These are phyloP conservation scores for Nigrospora sphaerica DNA, from an alignment of 2,329 filamentous ascomycete species.

Conservation along the genomic window DNA sequence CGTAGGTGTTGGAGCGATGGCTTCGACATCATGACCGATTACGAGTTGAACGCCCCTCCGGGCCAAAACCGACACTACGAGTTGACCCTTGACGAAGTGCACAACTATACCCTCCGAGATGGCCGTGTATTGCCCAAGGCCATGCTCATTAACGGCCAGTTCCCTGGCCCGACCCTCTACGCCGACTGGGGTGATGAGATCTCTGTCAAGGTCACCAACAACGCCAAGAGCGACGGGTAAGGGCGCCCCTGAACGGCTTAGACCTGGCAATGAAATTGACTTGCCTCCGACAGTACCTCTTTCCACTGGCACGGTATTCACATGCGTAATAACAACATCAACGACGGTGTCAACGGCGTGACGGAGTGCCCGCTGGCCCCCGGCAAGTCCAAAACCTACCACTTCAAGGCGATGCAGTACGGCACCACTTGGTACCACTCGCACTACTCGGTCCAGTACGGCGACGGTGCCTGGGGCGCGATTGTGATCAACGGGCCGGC, in stretches of 20 bases:
- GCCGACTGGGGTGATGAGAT: slow-evolving; percentile 58
- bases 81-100: slow-evolving; percentile 12
- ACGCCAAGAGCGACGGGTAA: slow-evolving; percentile 38
- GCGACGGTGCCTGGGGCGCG: slow-evolving; percentile 42
- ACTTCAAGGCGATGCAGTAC: slow-evolving; percentile 27
- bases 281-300: slow-evolving; percentile 17
- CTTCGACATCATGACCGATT: slow-evolving; percentile 18
- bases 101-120: slow-evolving; percentile 16
- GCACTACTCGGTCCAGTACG: slow-evolving; percentile 43
- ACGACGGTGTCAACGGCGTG: slow-evolving; percentile 37
- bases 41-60: slow-evolving; percentile 14
- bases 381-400: slow-evolving; percentile 24
- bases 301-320: slow-evolving; percentile 43
- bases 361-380: slow-evolving; percentile 34
- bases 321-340: slow-evolving; percentile 31
- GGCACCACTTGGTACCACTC: slow-evolving; percentile 26
- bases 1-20: slow-evolving; percentile 16
- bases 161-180: slow-evolving; percentile 59
- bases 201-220: slow-evolving; percentile 63
- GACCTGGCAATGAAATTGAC: not conserved
- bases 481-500: slow-evolving; percentile 44
- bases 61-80: slow-evolving; percentile 8
- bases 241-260: slow-evolving; percentile 23
- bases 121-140: slow-evolving; percentile 22
- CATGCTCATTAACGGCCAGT: slow-evolving; percentile 58